A percentile compares a stretch with the other conserved stretches of the same genome.
Conservation (phyloP, 768 basidiomycete species). For the Tulasnella sp. region DNA sequence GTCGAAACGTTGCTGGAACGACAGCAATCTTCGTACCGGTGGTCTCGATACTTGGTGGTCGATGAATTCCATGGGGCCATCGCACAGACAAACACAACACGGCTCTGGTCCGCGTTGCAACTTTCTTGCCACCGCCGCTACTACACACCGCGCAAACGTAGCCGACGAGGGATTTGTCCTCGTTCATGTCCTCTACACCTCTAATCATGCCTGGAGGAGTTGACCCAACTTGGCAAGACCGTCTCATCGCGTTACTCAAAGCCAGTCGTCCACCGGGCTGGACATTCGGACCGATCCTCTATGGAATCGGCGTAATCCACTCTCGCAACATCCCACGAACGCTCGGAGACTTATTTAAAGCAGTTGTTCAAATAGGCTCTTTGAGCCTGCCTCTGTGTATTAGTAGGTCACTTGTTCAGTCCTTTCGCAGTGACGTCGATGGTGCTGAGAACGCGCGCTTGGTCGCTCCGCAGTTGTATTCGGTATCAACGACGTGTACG, state of each 20-base stretch:
- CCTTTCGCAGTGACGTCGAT: background rate
- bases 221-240: constrained; percentile 13
- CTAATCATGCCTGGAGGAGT: constrained; percentile 4
- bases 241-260: constrained; percentile 14
- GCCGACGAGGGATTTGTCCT: background rate
- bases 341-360: background rate
- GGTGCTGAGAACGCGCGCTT: no score
- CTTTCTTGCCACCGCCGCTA: background rate
- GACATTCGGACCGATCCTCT: constrained; percentile 33
- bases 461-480: constrained; percentile 29
- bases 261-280: constrained; percentile 31
- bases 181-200: background rate
- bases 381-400: constrained; percentile 32
- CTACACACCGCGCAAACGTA: background rate
- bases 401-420: constrained; percentile 18
- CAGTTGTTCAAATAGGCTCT: constrained; percentile 23
- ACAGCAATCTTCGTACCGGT: background rate
- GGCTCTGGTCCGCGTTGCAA: background rate
- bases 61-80: background rate
- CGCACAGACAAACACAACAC: background rate
- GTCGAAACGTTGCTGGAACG: no score
- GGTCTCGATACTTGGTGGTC: background rate
- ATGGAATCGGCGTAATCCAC: constrained; percentile 32
- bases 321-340: constrained; percentile 25
- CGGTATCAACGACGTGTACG: constrained; percentile 33